Evolutionary conservation across 768 basidiomycete species (phyloP), one percentile per base, ranked within the genome.

Genomic region (Russula foetens): DNA sequence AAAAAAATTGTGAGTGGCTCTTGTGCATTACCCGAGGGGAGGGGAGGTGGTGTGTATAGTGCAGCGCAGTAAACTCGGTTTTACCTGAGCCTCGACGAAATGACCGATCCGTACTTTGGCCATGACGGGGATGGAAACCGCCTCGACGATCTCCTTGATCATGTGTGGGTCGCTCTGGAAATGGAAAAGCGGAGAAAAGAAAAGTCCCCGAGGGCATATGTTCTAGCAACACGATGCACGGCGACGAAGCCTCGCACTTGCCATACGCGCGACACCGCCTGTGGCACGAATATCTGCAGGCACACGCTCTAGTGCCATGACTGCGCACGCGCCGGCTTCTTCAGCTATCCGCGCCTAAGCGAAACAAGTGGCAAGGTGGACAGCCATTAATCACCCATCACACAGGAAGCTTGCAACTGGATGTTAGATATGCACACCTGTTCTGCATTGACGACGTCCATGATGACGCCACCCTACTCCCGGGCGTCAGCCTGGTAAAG

Each of bases 121-220:
- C 90, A 98, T 98, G 72, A 98, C 94, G 9, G 94, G 95, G 67
- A 98, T 95, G 24, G 94, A 95, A 51, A 98, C 96, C 23, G 96
- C 88, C 62, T 85, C 88, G 64, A 91, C 88, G 72, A 98, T 98
- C 70, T 90, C 81, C 72, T 97, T 98, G 79, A 99, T 98, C 88
- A 98, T 91, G 52, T 83, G 78, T 7, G 96, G 96, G 76, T 96
- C 93, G 71, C 93, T 95, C 88, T 88, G 67, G 19, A n/a, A 43
- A 33, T 43, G 46, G 56, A 15, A 17, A 54, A 47, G 24, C 31
- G 15, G 31, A 28, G n/a, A n/a, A n/a, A n/a, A n/a, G n/a, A n/a
- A 47, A 35, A 24, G 17, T 1, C 26, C 29, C n/a, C 43, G 3
- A 49, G 5, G 29, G 17, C 29, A 57, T 21, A 31, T 21, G 55